Evolutionary conservation across 2,329 filamentous ascomycete genomes (phyloP).

Genomic region (Pseudophaeomoniella oleicola): DNA sequence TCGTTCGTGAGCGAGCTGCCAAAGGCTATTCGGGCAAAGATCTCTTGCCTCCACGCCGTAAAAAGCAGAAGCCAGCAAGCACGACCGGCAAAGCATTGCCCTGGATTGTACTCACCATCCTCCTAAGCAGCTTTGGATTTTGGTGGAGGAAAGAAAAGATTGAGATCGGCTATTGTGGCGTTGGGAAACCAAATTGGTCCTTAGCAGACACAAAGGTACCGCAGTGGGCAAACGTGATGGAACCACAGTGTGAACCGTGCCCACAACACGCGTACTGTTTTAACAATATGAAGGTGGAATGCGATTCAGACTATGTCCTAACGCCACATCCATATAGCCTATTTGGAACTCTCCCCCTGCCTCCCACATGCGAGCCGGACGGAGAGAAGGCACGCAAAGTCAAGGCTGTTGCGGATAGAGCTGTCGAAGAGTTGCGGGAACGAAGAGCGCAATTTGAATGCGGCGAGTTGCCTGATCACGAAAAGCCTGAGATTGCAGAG

Average conservation of each 20-base stretch:
- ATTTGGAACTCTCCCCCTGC: constrained; percentile 65
- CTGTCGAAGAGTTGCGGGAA: constrained; percentile 72
- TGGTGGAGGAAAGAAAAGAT: constrained; percentile 94
- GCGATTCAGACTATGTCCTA: constrained; percentile 76
- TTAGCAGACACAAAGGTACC: constrained; percentile 53
- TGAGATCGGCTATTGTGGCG: constrained; percentile 87
- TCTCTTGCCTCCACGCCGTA: constrained; percentile 15
- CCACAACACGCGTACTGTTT: constrained; percentile 85
- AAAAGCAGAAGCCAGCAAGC: constrained; percentile 30
- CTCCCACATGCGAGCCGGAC: constrained; percentile 88
- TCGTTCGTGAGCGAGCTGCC: constrained; percentile 53
- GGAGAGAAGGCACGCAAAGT: constrained; percentile 81
- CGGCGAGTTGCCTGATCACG: constrained; percentile 36
- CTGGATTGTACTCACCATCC: constrained; percentile 53
- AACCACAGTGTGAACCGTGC: constrained; percentile 79
- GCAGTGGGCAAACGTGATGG: constrained; percentile 52
- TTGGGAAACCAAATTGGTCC: constrained; percentile 51
- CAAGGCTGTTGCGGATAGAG: constrained; percentile 74
- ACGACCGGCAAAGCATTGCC: constrained; percentile 49
- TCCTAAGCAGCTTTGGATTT: constrained; percentile 57
- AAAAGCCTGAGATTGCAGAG: constrained; percentile 42
- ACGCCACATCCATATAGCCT: constrained; percentile 72
- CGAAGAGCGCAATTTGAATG: constrained; percentile 84
- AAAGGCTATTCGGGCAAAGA: constrained; percentile 23
- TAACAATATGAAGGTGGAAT: constrained; percentile 58